Conservation (phyloP, 768 basidiomycete genomes). For the Cyclocybe cylindracea region DNA sequence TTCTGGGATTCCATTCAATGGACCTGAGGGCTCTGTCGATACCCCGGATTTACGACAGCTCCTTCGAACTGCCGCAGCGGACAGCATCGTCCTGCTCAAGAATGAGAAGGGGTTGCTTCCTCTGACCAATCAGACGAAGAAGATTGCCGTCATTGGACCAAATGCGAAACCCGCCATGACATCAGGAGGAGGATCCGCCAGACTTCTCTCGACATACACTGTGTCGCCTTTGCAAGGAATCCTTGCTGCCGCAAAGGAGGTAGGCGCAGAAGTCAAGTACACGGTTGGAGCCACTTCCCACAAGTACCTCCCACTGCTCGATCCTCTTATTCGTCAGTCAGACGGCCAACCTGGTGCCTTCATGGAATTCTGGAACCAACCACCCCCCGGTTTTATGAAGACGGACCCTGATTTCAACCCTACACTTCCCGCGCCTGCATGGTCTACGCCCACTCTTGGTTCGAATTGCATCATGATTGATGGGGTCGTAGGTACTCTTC, state of each 20-base stretch:
- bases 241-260: constrained; percentile 35
- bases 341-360: constrained; percentile 39
- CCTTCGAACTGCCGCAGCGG: constrained; percentile 52
- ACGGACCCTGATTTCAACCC: constrained; percentile 25
- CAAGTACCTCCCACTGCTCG: constrained; percentile 52
- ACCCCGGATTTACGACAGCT: constrained; percentile 47
- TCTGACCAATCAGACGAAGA: constrained; percentile 34
- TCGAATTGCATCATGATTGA: constrained; percentile 41
- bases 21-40: constrained; percentile 44
- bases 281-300: constrained; percentile 41
- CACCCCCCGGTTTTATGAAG: constrained; percentile 36
- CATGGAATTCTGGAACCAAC: constrained; percentile 48
- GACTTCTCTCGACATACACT: constrained; percentile 49
- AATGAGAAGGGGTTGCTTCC: constrained; percentile 57
- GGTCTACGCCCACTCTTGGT: constrained; percentile 38
- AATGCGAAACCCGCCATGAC: constrained; percentile 55
- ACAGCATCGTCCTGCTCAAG: constrained; percentile 60
- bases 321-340: constrained; percentile 41
- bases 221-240: constrained; percentile 64
- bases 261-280: constrained; percentile 50
- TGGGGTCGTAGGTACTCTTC: constrained; percentile 35
- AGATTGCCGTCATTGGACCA: constrained; percentile 63
- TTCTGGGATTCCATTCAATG: constrained; percentile 58
- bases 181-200: constrained; percentile 63
- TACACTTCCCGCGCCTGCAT: constrained; percentile 25